Conservation (phyloP, 371 early-diverging fungal species). For the Rhizopus sp. region DNA sequence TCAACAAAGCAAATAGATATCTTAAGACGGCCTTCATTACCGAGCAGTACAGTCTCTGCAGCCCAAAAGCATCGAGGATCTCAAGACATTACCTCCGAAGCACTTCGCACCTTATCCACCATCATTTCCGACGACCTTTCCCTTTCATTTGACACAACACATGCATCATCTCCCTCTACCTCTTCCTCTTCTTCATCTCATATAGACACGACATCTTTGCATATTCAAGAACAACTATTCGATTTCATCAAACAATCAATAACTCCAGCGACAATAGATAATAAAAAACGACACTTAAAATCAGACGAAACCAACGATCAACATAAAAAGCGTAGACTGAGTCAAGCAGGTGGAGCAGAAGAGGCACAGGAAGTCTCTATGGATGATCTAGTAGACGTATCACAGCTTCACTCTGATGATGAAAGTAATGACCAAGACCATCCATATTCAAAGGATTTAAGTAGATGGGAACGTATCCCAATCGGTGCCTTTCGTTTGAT, state of each 20-base stretch:
- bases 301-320: background rate
- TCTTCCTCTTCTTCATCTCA: background rate
- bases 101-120: conserved; percentile 30
- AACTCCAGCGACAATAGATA: background rate
- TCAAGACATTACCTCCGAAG: conserved; percentile 30
- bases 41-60: conserved; percentile 41
- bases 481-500: conserved; percentile 61
- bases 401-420: conserved; percentile 56
- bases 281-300: background rate
- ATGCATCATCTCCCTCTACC: background rate
- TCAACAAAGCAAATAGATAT: conserved; percentile 9
- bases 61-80: conserved; percentile 28
- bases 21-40: conserved; percentile 36
- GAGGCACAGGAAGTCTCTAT: conserved; percentile 42
- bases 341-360: background rate
- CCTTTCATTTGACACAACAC: conserved; percentile 20
- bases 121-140: conserved; percentile 22
- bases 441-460: conserved; percentile 51
- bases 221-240: conserved; percentile 37
- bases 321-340: background rate
- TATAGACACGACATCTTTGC: conserved; percentile 1
- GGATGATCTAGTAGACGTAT: conserved; percentile 65
- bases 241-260: conserved; percentile 21
- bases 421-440: conserved; percentile 31
- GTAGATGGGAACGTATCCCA: conserved; percentile 64